These are phyloP conservation scores for Schizonepeta tenuifolia DNA, from an alignment of 257 asterid genomes.

Conservation along the genomic window DNA sequence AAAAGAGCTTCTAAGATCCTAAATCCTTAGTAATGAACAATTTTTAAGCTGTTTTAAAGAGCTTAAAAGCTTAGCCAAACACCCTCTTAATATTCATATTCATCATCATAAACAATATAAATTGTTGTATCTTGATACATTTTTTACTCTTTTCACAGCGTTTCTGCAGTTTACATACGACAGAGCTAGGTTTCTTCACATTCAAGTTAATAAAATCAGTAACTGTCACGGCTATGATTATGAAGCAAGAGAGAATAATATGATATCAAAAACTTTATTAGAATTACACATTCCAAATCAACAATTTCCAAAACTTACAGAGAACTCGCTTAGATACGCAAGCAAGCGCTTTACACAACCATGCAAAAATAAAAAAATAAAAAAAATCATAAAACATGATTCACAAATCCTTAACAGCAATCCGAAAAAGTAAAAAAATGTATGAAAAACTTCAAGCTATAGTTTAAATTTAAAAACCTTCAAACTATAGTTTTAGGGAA, in stretches of 20 bases:
- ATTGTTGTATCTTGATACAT: too few species aligned
- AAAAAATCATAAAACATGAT: not conserved
- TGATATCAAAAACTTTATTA: slow-evolving; percentile 10
- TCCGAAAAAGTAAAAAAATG: not conserved
- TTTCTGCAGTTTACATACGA: not conserved
- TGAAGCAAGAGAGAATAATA: slow-evolving; percentile 1
- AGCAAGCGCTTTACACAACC: slow-evolving; percentile 25
- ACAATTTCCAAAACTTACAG: slow-evolving; percentile 23
- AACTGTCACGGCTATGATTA: not conserved
- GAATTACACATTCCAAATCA: slow-evolving; percentile 29
- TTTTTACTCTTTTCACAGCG: not conserved
- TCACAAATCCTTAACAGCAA: slow-evolving; percentile 14
- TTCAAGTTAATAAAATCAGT: not conserved
- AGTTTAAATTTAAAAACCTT: slow-evolving; percentile 22
- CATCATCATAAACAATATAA: too few species aligned
- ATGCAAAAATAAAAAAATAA: not conserved
- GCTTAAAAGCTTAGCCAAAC: too few species aligned
- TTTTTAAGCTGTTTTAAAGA: too few species aligned
- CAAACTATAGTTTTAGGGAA: slow-evolving; percentile 16
- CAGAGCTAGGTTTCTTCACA: not conserved
- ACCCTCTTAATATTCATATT: too few species aligned
- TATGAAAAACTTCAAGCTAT: not conserved
- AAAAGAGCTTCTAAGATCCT: too few species aligned
- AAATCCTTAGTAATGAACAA: too few species aligned
- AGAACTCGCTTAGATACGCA: slow-evolving; percentile 26